Base-by-base conservation (phyloP, 1,139 yeast genomes). In the Saccharomyces hybrid region DNA sequence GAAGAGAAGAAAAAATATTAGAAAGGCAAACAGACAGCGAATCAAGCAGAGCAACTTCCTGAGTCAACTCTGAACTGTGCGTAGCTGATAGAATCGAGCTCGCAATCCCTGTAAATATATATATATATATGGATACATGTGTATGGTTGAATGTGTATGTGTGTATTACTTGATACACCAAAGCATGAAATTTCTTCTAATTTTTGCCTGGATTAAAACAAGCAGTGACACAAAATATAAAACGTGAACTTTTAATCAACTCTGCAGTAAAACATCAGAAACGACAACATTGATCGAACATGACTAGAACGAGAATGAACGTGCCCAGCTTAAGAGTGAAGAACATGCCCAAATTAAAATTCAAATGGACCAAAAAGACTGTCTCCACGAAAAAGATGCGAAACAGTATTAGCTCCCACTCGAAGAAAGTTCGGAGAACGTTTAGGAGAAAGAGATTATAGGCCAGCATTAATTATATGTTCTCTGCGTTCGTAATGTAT, bases 41-140 rank as follows among this genome's bases (percentile, higher is more conserved):
- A 88, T 90, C 69, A 90, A 88, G 73, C 79, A 81, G 66, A 84
- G 82, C 69, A 91, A 91, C 76, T 90, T 90, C 72, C 75, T 86
- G 70, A 60, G 58, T 46, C 64, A 64, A 50, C 55, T 65, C 28
- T 64, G 56, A 47, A 11, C 16, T 19, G 19, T 19, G 19, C n/a
- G 6, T 3, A 3, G 23, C 11, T 6, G 7, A 11, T 23, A 44
- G 13, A 9, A 42, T 7, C 32, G 9, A 42, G 28, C 13, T 42
- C 14, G 44, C 3, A 2, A 38, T 47, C 48, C 55, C 14, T 55
- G 57, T 57, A 55, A 52, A 53, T 56, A 44, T 8, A 28, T 28
- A 47, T 28, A 8, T 28, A 8, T 13, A 9, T 14, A 27, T 11
- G 5, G 41, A 34, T n/a, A 34, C 19, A 19, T 19, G 19, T 19